Conservation (phyloP, 2,329 filamentous ascomycete genomes). For the Remersonia thermophila region DNA sequence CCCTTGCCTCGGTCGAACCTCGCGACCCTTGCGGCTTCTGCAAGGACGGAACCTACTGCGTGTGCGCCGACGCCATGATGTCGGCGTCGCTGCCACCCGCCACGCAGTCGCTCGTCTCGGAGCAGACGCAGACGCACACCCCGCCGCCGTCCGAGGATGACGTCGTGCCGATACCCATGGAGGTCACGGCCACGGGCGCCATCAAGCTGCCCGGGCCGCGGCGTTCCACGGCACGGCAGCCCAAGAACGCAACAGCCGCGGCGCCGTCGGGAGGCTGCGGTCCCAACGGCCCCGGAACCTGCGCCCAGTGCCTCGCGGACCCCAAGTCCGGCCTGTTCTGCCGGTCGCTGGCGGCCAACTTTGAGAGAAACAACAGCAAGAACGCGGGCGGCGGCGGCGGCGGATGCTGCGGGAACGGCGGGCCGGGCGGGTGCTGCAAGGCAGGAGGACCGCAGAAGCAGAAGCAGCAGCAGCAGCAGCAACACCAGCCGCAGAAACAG, state of each 20-base stretch:
- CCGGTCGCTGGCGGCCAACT: slow-evolving; percentile 61
- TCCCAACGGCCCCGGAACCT: slow-evolving; percentile 62
- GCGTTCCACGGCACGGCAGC: slow-evolving; percentile 18
- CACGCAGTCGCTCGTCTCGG: slow-evolving; percentile 26
- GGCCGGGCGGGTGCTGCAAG: slow-evolving; percentile 53
- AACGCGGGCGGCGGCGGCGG: slow-evolving; percentile 19
- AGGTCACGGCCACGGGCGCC: slow-evolving; percentile 47
- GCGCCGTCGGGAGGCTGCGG: slow-evolving; percentile 33
- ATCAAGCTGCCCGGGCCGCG: slow-evolving; percentile 43
- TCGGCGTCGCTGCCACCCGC: slow-evolving; percentile 25
- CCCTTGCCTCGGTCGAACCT: slow-evolving; percentile 29
- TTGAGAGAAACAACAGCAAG: slow-evolving; percentile 27
- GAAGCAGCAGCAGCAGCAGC: slow-evolving; percentile 1
- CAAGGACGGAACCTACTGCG: slow-evolving; percentile 67
- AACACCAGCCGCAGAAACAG: background rate
- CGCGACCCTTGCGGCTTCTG: slow-evolving; percentile 73
- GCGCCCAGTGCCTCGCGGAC: slow-evolving; percentile 64
- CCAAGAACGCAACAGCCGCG: slow-evolving; percentile 16
- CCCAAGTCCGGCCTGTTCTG: slow-evolving; percentile 75
- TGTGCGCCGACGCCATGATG: slow-evolving; percentile 52
- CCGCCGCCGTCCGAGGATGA: slow-evolving; percentile 51
- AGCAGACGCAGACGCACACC: slow-evolving; percentile 38
- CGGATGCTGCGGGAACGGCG: slow-evolving; percentile 52
- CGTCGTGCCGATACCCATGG: slow-evolving; percentile 42
- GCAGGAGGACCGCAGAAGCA: slow-evolving; percentile 14